Evolutionary conservation across 176 grass and related monocot species (phyloP).

Genomic region (barley (Hordeum vulgare)): DNA sequence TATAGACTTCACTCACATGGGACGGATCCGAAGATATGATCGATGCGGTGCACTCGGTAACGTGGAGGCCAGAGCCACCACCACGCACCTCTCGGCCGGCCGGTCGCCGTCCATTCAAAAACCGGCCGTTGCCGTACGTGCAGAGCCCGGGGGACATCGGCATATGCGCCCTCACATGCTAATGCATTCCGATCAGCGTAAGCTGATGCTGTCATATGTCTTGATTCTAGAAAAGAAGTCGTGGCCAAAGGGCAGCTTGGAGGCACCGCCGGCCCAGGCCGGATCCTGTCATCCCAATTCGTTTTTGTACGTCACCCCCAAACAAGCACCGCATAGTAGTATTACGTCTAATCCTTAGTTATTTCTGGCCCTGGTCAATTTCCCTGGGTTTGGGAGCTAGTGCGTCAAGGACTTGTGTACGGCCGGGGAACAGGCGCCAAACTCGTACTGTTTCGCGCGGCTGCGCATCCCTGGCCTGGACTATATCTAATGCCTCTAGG

Average conservation of each 20-base stretch:
- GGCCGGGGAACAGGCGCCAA: neutral
- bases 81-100: neutral
- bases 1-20: no score
- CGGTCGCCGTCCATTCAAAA: constrained; percentile 10
- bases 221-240: neutral
- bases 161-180: constrained; percentile 34
- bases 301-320: neutral
- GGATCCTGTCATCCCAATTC: neutral
- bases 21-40: neutral
- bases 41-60: neutral
- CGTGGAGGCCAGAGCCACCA: neutral
- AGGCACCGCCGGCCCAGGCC: neutral
- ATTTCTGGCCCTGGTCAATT: neutral
- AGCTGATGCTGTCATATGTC: neutral
- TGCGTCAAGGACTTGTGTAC: neutral
- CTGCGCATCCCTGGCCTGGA: neutral
- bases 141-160: neutral
- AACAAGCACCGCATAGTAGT: neutral
- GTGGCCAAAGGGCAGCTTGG: neutral
- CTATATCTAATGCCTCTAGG: no score
- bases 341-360: neutral
- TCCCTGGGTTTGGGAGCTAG: neutral
- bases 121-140: neutral
- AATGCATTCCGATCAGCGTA: neutral
- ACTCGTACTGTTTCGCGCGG: neutral